A percentile compares a stretch with the other conserved stretches of the same genome.
phyloP scores from a whole-genome alignment of 768 basidiomycete species.

The Boletus fagicola region DNA sequence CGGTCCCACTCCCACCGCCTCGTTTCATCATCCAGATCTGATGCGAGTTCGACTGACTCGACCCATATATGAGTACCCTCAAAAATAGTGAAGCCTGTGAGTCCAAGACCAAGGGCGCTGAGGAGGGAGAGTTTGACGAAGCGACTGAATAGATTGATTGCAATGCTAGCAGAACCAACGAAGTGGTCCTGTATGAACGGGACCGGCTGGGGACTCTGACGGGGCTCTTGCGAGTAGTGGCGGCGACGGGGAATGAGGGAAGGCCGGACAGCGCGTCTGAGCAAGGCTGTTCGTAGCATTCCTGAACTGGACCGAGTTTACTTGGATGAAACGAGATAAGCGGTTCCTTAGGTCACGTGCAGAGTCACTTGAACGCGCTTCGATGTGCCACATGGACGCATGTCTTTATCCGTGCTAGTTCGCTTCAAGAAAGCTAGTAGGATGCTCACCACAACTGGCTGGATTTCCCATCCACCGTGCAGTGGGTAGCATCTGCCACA shows the following conservation, averaged over 20 bases:
- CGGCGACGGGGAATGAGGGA: constrained; percentile 7
- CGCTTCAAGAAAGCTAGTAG: neutral
- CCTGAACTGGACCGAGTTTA: neutral
- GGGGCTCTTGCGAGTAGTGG: constrained; percentile 18
- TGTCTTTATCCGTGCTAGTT: too few species aligned
- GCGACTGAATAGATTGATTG: constrained; percentile 45
- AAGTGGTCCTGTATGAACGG: constrained; percentile 36
- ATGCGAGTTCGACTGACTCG: constrained; percentile 50
- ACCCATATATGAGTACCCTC: constrained; percentile 63
- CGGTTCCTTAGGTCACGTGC: neutral
- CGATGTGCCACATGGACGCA: too few species aligned
- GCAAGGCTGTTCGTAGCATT: constrained; percentile 16
- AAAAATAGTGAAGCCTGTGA: constrained; percentile 47
- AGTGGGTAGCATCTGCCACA: neutral
- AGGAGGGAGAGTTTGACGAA: constrained; percentile 51
- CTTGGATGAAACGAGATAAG: neutral
- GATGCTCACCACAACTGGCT: neutral
- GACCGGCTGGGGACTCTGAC: neutral
- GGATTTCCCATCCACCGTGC: neutral
- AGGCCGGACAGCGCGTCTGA: constrained; percentile 8
- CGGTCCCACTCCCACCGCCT: constrained; percentile 67
- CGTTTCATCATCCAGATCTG: constrained; percentile 50
- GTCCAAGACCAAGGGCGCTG: constrained; percentile 41
- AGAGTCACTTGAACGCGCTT: too few species aligned
- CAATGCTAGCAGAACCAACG: constrained; percentile 36